Conservation (phyloP, 805 yeast genomes). For the Vanderwaltozyma yarrowii region DNA sequence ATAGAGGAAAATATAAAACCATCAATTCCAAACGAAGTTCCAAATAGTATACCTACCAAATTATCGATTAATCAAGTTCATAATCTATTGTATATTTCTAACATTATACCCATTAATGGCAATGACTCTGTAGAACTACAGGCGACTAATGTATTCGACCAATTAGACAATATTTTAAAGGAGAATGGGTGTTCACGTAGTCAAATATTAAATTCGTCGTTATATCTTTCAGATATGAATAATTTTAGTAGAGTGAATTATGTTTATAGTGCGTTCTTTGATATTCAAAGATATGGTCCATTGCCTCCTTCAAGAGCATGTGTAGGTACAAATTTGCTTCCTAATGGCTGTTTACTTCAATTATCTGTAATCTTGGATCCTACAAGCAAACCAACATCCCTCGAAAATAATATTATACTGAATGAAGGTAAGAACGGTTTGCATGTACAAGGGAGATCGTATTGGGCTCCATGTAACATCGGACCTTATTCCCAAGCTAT, state of each 20-base stretch:
- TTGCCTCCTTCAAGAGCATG: slow-evolving; percentile 88
- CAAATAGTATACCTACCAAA: background rate
- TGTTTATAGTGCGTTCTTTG: slow-evolving; percentile 48
- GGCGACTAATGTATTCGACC: slow-evolving; percentile 38
- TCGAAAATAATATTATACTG: background rate
- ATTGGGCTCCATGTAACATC: slow-evolving; percentile 98
- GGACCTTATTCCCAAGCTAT: slow-evolving; percentile 94
- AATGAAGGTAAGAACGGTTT: slow-evolving; percentile 47
- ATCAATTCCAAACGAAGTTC: too few relatives aligned
- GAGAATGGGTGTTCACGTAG: slow-evolving; percentile 29
- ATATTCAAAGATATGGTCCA: slow-evolving; percentile 30
- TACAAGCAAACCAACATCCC: slow-evolving; percentile 2
- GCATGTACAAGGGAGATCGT: slow-evolving; percentile 87
- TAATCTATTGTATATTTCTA: slow-evolving; percentile 34
- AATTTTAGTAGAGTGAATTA: slow-evolving; percentile 52
- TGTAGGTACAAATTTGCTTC: slow-evolving; percentile 47
- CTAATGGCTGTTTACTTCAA: slow-evolving; percentile 25
- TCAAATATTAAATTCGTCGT: slow-evolving; percentile 48
- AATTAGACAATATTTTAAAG: slow-evolving; percentile 30
- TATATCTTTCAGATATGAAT: slow-evolving; percentile 55
- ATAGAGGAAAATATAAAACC: background rate
- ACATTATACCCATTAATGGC: slow-evolving; percentile 28
- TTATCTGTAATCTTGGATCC: slow-evolving; percentile 47
- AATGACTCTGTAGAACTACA: slow-evolving; percentile 33
- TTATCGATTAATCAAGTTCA: slow-evolving; percentile 16